Base-by-base conservation (phyloP, 441 rosid genomes). In the Biscutella laevigata region DNA sequence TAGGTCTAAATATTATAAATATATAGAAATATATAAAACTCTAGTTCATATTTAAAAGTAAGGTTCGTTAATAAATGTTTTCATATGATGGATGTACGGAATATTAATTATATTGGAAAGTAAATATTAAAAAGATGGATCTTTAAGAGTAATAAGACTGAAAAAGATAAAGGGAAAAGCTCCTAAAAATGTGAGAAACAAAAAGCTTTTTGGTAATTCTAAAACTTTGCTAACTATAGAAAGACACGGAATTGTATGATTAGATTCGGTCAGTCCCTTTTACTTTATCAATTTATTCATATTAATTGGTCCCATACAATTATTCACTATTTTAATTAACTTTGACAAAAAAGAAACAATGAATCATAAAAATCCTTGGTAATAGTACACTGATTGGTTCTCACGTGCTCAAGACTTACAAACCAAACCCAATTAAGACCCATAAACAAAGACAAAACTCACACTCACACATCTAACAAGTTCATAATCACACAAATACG, bases 241-340 rank as follows among this genome's bases (percentile, higher is more conserved):
- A 44, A 51, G 61, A 66, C 65, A 59, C 70, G 61, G 70, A 66
- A 66, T 59, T 53, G 50, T 45, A 66, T 66, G 70, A 59, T 66
- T 43, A 66, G 45, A 45, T 45, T 59, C 33, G n/a, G 33, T 66
- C 45, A 44, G 50, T 52, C 50, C 34, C 65, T 59, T 59, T 66
- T 59, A 52, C 66, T 57, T 65, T 48, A 28, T 22, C n/a, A n/a
- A n/a, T n/a, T n/a, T n/a, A n/a, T n/a, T n/a, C n/a, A 24, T 25
- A 22, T 45, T 45, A 58, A 46, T 59, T 53, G 64, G 59, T 59
- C 50, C 55, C 22, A 34, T 42, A 29, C 12, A 21, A 25, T 22
- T 21, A 39, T 49, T 39, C 28, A 29, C 7, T 15, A 39, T 39
- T n/a, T n/a, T n/a, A n/a, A 39, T 20, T 8, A 12, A 25, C 22